Evolutionary conservation across 305 asterid species (phyloP).

Genomic region (Withania somnifera): DNA sequence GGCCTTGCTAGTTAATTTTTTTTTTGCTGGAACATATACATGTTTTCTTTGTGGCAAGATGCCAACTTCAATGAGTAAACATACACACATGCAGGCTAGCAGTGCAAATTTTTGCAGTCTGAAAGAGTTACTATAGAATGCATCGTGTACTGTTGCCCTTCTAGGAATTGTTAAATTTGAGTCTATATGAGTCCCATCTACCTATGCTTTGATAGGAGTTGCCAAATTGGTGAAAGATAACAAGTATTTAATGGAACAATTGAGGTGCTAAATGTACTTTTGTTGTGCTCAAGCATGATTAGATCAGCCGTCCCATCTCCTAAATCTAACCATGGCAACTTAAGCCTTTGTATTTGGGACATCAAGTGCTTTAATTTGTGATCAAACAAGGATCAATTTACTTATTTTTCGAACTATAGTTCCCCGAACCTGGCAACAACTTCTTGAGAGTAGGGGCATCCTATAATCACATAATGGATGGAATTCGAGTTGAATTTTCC

Average conservation of each 20-base stretch:
- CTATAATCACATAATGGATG: neutral
- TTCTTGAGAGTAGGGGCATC: neutral
- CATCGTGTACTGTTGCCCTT: neutral
- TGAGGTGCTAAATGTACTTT: neutral
- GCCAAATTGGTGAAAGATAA: neutral
- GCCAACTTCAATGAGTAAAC: neutral
- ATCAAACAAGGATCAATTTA: neutral
- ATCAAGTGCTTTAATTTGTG: neutral
- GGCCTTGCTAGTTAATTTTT: neutral
- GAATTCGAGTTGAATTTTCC: slow-evolving; percentile 4
- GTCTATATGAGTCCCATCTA: neutral
- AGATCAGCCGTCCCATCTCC: neutral
- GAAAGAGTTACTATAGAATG: neutral
- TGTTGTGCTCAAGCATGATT: neutral
- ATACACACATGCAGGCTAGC: neutral
- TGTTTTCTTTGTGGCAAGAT: neutral
- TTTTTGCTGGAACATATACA: neutral
- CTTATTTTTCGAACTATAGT: neutral
- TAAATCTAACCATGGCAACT: neutral
- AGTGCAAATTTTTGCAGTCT: neutral
- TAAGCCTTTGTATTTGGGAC: neutral
- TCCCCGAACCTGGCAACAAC: neutral
- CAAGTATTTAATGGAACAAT: neutral
- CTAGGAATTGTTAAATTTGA: neutral
- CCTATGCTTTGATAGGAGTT: neutral